Evolutionary conservation across 345 rosid genomes (phyloP), one percentile per base, ranked within the genome.

Genomic region (Eucalyptus sp.): DNA sequence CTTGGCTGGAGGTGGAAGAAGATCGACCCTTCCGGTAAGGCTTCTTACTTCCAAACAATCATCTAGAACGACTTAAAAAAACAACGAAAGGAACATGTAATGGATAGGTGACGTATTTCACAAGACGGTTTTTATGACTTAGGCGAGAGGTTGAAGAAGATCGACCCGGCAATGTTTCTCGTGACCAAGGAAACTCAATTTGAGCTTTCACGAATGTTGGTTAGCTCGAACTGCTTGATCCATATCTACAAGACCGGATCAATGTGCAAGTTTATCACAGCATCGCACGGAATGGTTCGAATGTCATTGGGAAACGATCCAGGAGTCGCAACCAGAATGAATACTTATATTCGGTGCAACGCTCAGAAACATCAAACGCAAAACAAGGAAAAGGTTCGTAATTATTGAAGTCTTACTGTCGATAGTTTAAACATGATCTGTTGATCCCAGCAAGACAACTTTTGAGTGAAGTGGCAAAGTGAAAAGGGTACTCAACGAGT

Each of bases 271-370:
- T 3, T 71, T 8, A 33, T 18, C 7, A 13, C 46, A 71, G 1
- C 14, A 5, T 71, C 83, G 7, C 20, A 18, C 4, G 14, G 83
- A 37, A 71, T 37, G 46, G 46, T 20, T 71, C 46, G 46, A 37
- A 37, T 10, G 83, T 18, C 46, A 71, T 18, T 37, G 81, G 46
- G 46, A 37, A 37, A 37, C 18, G 9, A 37, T 71, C 46, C 83
- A 20, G 5, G 24, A 37, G 83, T 71, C 27, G 44, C 83, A 37
- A 71, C 83, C 46, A 37, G 81, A 71, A 5, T 71, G 81, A 71
- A 37, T 10, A 71, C 44, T 37, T 31, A 8, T 20, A 0, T 0
- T 37, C 46, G 4, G 7, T 10, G 25, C 46, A 37, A 37, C 11
- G 25, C 83, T 71, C 14, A 9, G 37, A 64, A 5, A 71, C 83